A percentile compares a stretch with the other conserved stretches of the same genome.
Evolutionary conservation across 176 grass and related monocot species (phyloP).

Genomic region (Phoenix roebelenii): DNA sequence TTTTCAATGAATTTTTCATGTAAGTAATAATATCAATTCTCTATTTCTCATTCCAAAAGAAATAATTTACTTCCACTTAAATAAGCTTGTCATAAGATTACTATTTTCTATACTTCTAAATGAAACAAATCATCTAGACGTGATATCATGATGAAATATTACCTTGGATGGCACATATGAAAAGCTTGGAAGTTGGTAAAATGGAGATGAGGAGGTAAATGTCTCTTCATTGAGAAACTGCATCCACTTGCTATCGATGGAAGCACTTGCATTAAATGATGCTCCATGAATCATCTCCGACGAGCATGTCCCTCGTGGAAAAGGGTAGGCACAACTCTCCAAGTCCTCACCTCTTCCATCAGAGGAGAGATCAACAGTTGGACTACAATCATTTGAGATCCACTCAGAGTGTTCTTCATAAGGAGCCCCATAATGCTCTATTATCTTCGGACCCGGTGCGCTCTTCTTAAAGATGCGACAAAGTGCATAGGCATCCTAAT

Average conservation of each 20-base stretch:
- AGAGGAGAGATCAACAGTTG: slow-evolving; percentile 39
- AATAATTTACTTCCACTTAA: too few species aligned
- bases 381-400: slow-evolving; percentile 41
- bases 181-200: slow-evolving; percentile 40
- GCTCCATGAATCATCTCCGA: slow-evolving; percentile 20
- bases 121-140: too few species aligned
- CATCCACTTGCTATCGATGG: slow-evolving; percentile 52
- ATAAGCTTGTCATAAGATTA: too few species aligned
- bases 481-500: slow-evolving; percentile 68
- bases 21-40: too few species aligned
- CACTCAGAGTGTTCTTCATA: slow-evolving; percentile 41
- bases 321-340: slow-evolving; percentile 51
- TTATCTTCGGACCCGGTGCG: slow-evolving; percentile 65
- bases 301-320: slow-evolving; percentile 30
- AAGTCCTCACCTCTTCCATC: slow-evolving; percentile 70
- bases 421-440: slow-evolving; percentile 52
- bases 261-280: slow-evolving; percentile 13
- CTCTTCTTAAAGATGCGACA: slow-evolving; percentile 97
- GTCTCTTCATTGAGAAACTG: slow-evolving; percentile 69
- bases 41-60: too few species aligned
- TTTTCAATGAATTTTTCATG: too few species aligned
- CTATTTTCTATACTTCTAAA: too few species aligned
- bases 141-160: neutral
- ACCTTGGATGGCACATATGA: slow-evolving; percentile 77
- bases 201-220: slow-evolving; percentile 33